These are phyloP conservation scores for Globisporangium radiosum DNA, from an alignment of 352 stramenopile species.

Conservation along the genomic window DNA sequence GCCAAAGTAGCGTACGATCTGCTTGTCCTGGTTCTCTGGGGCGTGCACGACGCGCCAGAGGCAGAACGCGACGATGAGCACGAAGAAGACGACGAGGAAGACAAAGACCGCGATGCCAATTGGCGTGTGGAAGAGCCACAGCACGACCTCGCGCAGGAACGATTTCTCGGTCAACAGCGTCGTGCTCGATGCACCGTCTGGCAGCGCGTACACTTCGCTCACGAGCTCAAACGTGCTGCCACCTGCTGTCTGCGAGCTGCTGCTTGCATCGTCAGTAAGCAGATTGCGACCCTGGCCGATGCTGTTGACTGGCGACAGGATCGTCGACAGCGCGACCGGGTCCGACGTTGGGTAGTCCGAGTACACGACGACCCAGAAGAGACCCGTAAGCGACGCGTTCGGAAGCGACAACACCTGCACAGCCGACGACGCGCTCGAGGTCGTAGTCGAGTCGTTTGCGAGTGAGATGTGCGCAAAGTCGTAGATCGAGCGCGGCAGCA, in stretches of 20 bases:
- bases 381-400: constrained; percentile 44
- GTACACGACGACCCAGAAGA: constrained; percentile 75
- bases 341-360: constrained; percentile 36
- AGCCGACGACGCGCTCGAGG: neutral
- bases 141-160: constrained; percentile 35
- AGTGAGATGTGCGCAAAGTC: constrained; percentile 67
- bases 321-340: constrained; percentile 10
- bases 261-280: neutral
- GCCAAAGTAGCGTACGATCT: constrained; percentile 20
- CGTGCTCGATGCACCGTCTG: constrained; percentile 2
- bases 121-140: constrained; percentile 43
- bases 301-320: neutral
- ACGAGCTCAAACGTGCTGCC: constrained; percentile 30
- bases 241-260: neutral
- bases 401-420: constrained; percentile 41
- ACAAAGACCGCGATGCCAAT: constrained; percentile 43
- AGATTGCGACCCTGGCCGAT: too few relatives aligned
- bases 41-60: constrained; percentile 47
- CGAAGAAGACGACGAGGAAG: constrained; percentile 29
- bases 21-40: constrained; percentile 62
- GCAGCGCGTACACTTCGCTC: constrained; percentile 31
- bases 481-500: constrained; percentile 60
- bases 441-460: constrained; percentile 3
- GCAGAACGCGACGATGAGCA: constrained; percentile 40
- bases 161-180: constrained; percentile 40